phyloP scores from a whole-genome alignment of 2,329 filamentous ascomycete species.

The Dothiorella sarmentorum region DNA sequence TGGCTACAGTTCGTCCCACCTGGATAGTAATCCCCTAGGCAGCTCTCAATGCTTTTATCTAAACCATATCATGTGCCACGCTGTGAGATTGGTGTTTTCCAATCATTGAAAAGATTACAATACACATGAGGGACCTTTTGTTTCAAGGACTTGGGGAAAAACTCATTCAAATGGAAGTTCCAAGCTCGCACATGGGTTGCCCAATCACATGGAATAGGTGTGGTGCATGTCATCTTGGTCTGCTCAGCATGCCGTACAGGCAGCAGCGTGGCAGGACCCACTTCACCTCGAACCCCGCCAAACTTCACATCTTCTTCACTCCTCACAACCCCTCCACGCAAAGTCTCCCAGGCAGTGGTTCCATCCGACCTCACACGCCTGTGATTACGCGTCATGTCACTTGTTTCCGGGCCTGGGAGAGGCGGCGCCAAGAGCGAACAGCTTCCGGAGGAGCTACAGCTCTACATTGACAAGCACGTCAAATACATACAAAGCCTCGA shows the following conservation, averaged over 20 bases:
- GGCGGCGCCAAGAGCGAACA: conserved; percentile 40
- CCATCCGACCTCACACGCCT: background rate
- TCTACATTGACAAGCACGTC: conserved; percentile 68
- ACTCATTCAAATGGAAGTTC: too few relatives aligned
- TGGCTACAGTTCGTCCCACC: background rate
- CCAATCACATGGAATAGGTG: background rate
- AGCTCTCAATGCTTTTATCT: background rate
- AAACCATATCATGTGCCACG: background rate
- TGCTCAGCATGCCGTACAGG: background rate
- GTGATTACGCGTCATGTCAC: conserved; percentile 47
- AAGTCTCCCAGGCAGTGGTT: background rate
- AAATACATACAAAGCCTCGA: conserved; percentile 91
- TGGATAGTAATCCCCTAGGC: background rate
- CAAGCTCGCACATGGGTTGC: too few relatives aligned
- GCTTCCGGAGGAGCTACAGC: conserved; percentile 47
- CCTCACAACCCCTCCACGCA: background rate
- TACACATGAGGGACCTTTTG: too few relatives aligned
- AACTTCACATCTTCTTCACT: background rate
- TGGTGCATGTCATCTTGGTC: background rate
- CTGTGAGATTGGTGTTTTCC: background rate
- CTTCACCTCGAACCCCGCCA: background rate
- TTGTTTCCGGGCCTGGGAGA: conserved; percentile 59
- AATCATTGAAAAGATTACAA: too few relatives aligned
- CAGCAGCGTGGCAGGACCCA: conserved; percentile 2
- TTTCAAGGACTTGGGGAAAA: too few relatives aligned